Evolutionary conservation across 768 basidiomycete species (phyloP), one percentile per base, ranked within the genome.

Genomic region (Tricholoma sp.): DNA sequence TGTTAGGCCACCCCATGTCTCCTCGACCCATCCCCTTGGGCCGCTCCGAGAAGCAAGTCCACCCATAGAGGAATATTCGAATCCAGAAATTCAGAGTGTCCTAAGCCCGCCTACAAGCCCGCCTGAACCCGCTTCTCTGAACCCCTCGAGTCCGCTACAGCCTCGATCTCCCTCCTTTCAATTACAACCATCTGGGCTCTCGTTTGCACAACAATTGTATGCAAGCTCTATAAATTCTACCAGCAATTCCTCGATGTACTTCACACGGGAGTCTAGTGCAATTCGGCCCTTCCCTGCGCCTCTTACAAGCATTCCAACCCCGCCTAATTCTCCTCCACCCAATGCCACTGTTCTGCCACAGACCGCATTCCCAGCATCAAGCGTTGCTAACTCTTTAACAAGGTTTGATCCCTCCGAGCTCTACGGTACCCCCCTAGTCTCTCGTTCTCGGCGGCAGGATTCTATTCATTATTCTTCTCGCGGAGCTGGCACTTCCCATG

Each of bases 161-260:
- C 22, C 53, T 8, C 35, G 29, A 27, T 9, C 24, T 35, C 18
- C 45, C 18, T 14, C 55, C 34, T 24, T 57, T 31, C 61, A 57
- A 32, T 52, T 55, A 19, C 53, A 52, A 24, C 18, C 52, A 4
- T 56, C 60, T 5, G 46, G 54, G 7, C 55, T 57, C 19, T 58
- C 62, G 4, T 57, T 58, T 14, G 60, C 64, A 21, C 64, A 61
- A 53, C 55, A 59, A 43, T 35, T 65, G 2, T 65, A 65, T n/a
- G 60, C 60, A 6, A 60, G 62, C n/a, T 50, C 59, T 2, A 18
- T 46, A 18, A 59, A 53, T 19, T 18, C 60, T 31, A 27, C 22
- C 12, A 4, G 16, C 47, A 31, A 52, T 11, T 24, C 54, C 11
- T 32, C 60, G 11, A 50, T 56, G 41, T 49, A 55, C 4, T 32